phyloP scores from a whole-genome alignment of 2,329 filamentous ascomycete species.

The Nigrospora sphaerica region DNA sequence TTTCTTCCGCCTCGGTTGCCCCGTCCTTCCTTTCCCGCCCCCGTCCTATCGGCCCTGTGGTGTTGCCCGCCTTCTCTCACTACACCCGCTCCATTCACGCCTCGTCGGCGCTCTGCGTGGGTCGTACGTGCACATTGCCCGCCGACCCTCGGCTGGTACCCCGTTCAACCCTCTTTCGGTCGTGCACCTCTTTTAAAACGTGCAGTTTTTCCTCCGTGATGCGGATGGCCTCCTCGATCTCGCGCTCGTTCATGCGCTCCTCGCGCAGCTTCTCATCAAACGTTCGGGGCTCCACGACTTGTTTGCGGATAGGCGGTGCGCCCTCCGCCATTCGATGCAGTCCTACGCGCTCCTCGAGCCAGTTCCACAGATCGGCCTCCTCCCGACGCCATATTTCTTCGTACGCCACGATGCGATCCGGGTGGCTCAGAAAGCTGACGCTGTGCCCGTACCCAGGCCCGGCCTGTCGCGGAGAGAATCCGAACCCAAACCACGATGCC shows the following conservation, averaged over 20 bases:
- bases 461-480: conserved; percentile 33
- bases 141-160: background rate
- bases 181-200: conserved; percentile 49
- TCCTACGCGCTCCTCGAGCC: conserved; percentile 81
- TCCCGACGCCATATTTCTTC: conserved; percentile 89
- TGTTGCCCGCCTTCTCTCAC: too few species aligned
- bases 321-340: conserved; percentile 51
- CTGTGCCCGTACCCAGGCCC: conserved; percentile 29
- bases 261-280: conserved; percentile 52
- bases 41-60: too few species aligned
- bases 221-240: conserved; percentile 73
- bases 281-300: conserved; percentile 44
- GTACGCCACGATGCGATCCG: conserved; percentile 73
- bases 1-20: too few species aligned
- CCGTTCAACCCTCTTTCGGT: background rate
- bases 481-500: conserved; percentile 65
- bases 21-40: too few species aligned
- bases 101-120: background rate
- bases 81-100: background rate
- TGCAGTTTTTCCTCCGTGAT: conserved; percentile 81
- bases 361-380: conserved; percentile 86
- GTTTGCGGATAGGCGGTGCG: conserved; percentile 34
- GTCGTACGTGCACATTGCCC: background rate
- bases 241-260: conserved; percentile 60
- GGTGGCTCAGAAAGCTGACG: conserved; percentile 33